Evolutionary conservation across 139 green algal species (phyloP), one percentile per base, ranked within the genome.

Genomic region (Micractinium sp.): DNA sequence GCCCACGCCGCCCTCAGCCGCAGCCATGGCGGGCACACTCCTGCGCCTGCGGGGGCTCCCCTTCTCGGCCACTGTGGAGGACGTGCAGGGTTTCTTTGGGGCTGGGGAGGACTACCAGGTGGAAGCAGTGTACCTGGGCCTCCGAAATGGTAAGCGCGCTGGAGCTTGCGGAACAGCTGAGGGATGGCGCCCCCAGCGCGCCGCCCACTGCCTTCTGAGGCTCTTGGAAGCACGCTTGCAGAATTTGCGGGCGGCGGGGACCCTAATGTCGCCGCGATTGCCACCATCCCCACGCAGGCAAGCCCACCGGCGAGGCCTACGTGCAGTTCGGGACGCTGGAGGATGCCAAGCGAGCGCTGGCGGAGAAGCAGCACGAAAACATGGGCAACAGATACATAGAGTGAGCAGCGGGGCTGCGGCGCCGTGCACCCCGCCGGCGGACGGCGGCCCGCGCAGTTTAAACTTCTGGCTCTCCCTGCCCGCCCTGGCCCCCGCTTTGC

Each of bases 301-400:
- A 95, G 53, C 75, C 91, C 29, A 97, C 93, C 2, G 96, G 96
- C 0, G 95, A 98, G 80, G 94, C 93, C 2, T 97, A 97, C 87
- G 96, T 95, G 5, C 60, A 93, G 82, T 94, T 98, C 14, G 87
- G 81, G 0, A 91, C 77, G 1, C 35, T 86, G 14, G 91, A 92
- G 71, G 86, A 94, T 3, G 95, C 96, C 0, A 89, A 82, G 0
- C 77, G 89, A 0, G 95, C 95, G 0, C 90, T 97, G 1, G 60
- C 93, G 35, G 88, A 90, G 63, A 92, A 94, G 56, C 94, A 98
- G 85, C 92, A 94, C 13, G 87, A 95, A 69, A 89, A 96, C 82
- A 93, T 99, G 83, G 95, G 94, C 23, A 91, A 91, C 71, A 91
- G 97, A 76, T 99, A 99, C 90, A 96, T 99, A 60, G 97, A 99